Conservation (phyloP, 176 grass and related monocot species). For the Pharus latifolius region DNA sequence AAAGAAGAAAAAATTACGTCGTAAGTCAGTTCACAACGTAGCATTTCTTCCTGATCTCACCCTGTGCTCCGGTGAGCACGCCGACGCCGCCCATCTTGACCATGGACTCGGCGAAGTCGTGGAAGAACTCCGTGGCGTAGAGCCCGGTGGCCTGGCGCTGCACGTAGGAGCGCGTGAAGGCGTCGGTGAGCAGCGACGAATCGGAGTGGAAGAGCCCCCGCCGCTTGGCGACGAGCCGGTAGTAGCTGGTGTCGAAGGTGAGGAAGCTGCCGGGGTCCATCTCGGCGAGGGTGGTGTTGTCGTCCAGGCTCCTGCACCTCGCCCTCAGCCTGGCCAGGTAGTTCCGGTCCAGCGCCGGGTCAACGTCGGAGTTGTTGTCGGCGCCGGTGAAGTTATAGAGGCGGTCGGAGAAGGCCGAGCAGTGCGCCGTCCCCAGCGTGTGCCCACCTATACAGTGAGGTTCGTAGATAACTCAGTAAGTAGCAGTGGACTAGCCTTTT, state of each 20-base stretch:
- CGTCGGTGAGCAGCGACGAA: slow-evolving; percentile 21
- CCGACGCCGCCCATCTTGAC: slow-evolving; percentile 39
- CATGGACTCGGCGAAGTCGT: slow-evolving; percentile 42
- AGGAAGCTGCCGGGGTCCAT: slow-evolving; percentile 55
- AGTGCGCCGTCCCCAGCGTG: slow-evolving; percentile 35
- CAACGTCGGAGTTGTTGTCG: slow-evolving; percentile 18
- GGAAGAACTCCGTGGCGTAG: slow-evolving; percentile 23
- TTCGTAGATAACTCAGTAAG: not conserved
- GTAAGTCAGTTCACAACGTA: slow-evolving; percentile 18
- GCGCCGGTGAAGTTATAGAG: slow-evolving; percentile 64
- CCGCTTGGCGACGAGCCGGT: slow-evolving; percentile 29
- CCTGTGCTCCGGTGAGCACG: slow-evolving; percentile 34
- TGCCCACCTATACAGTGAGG: slow-evolving; percentile 11
- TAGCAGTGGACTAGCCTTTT: not conserved
- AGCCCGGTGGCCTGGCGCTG: slow-evolving; percentile 13
- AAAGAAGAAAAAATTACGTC: not conserved
- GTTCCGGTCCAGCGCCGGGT: slow-evolving; percentile 28
- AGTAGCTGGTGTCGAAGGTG: slow-evolving; percentile 44
- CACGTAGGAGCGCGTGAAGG: slow-evolving; percentile 28
- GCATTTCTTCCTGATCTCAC: slow-evolving; percentile 55
- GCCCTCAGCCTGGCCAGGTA: slow-evolving; percentile 26
- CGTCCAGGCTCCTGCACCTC: slow-evolving; percentile 24
- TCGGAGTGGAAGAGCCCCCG: slow-evolving; percentile 52
- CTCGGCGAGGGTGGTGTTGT: slow-evolving; percentile 38
- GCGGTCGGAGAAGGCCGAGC: slow-evolving; percentile 27